phyloP scores from a whole-genome alignment of 192 early-diverging fungal species.

The Rhizophlyctis rosea region DNA sequence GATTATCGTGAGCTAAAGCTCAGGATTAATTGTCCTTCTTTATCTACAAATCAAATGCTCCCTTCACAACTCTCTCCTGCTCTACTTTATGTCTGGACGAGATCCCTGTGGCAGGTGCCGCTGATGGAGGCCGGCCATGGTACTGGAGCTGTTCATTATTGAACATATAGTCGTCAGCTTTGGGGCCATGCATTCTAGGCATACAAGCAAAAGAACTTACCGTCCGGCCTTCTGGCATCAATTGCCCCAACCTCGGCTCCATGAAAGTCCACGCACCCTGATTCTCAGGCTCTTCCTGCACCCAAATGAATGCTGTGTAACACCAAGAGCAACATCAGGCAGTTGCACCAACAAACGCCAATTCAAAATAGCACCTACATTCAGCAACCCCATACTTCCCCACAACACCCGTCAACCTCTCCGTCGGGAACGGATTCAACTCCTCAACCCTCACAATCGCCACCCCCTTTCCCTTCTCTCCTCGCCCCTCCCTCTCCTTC shows the following conservation, averaged over 20 bases:
- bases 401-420: constrained; percentile 62
- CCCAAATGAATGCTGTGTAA: constrained; percentile 39
- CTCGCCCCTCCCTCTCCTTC: constrained; percentile 67
- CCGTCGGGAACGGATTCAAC: constrained; percentile 83
- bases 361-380: constrained; percentile 4
- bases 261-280: constrained; percentile 86
- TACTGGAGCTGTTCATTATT: constrained; percentile 47
- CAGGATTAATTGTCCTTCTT: too few species aligned
- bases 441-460: constrained; percentile 90
- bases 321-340: constrained; percentile 4
- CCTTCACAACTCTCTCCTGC: constrained; percentile 36
- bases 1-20: too few species aligned
- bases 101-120: constrained; percentile 81
- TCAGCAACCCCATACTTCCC: constrained; percentile 58
- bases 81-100: constrained; percentile 66
- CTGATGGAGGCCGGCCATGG: constrained; percentile 68
- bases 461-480: constrained; percentile 40
- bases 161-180: too few species aligned
- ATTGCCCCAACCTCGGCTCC: constrained; percentile 73
- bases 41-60: too few species aligned
- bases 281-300: constrained; percentile 91
- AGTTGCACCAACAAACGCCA: not conserved
- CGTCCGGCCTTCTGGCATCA: constrained; percentile 55
- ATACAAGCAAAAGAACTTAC: constrained; percentile 9
- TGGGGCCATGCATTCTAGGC: constrained; percentile 13